A percentile compares a stretch with the other conserved stretches of the same genome.
phyloP scores from a whole-genome alignment of 176 grass and related monocot genomes.

The Oryza rufipogon region DNA sequence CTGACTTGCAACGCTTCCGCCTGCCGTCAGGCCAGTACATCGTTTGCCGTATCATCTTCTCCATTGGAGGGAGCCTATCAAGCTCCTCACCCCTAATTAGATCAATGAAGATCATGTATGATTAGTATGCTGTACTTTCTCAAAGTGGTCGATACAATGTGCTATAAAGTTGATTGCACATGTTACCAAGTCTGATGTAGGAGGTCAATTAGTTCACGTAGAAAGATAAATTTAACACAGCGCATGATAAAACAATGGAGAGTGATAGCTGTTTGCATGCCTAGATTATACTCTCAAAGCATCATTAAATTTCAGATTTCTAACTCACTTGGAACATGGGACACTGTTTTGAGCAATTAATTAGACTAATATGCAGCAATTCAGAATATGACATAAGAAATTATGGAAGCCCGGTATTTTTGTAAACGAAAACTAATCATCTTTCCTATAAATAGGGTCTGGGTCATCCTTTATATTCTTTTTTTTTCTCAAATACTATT shows the following conservation, averaged over 20 bases:
- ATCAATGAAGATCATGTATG: neutral
- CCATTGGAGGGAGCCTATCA: neutral
- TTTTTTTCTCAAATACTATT: too few relatives aligned
- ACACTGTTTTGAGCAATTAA: neutral
- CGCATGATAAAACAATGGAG: too few relatives aligned
- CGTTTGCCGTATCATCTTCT: too few relatives aligned
- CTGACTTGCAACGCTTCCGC: neutral
- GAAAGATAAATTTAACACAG: too few relatives aligned
- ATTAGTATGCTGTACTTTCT: neutral
- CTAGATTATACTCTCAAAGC: too few relatives aligned
- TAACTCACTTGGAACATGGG: too few relatives aligned
- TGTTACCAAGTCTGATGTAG: neutral
- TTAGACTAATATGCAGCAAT: neutral
- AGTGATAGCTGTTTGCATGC: too few relatives aligned
- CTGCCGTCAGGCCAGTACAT: slow-evolving; percentile 3
- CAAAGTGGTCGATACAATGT: neutral
- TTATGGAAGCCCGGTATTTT: too few relatives aligned
- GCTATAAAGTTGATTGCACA: neutral
- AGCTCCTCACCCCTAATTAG: slow-evolving; percentile 16
- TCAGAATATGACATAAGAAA: neutral
- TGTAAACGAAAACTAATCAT: neutral
- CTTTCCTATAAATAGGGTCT: too few relatives aligned
- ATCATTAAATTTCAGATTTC: too few relatives aligned
- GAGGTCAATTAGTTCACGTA: too few relatives aligned
- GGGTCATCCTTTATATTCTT: too few relatives aligned